Conservation (phyloP, 768 basidiomycete genomes). For the Boletus insuetus region DNA sequence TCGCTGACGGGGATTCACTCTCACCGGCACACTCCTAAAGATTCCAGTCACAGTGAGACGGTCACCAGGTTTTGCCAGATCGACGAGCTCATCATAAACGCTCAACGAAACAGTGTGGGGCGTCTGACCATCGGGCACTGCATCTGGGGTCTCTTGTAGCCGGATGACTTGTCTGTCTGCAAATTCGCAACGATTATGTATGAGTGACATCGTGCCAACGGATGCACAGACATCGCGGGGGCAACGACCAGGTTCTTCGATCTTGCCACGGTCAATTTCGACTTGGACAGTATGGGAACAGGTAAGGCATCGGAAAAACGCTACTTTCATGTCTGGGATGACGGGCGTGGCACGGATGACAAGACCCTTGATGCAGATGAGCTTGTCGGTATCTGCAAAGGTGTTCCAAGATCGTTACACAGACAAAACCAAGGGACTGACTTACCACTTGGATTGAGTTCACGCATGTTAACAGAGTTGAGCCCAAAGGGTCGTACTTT, state of each 20-base stretch:
- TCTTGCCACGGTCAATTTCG: constrained; percentile 97
- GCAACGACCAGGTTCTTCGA: constrained; percentile 88
- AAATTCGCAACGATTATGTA: constrained; percentile 97
- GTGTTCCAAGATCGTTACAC: not conserved
- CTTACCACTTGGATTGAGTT: constrained; percentile 87
- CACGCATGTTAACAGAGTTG: constrained; percentile 86
- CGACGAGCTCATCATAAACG: constrained; percentile 98
- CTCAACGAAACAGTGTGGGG: constrained; percentile 96
- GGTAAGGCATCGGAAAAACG: constrained; percentile 95
- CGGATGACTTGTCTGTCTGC: constrained; percentile 94
- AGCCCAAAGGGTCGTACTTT: constrained; percentile 93
- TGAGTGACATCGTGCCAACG: constrained; percentile 87
- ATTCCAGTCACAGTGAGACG: constrained; percentile 88
- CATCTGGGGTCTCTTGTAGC: constrained; percentile 96
- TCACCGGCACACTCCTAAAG: constrained; percentile 92
- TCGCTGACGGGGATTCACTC: constrained; percentile 88
- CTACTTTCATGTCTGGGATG: constrained; percentile 98
- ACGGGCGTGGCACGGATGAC: constrained; percentile 97
- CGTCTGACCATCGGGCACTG: constrained; percentile 96
- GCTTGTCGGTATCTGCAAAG: constrained; percentile 89
- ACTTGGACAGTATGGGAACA: constrained; percentile 97
- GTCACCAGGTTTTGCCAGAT: constrained; percentile 95
- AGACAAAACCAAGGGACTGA: not conserved
- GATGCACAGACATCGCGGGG: constrained; percentile 91
- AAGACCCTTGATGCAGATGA: constrained; percentile 93